A percentile compares a stretch with the other conserved stretches of the same genome.
Conservation (phyloP, 1,284 basidiomycete genomes). For the Trametes sp. region DNA sequence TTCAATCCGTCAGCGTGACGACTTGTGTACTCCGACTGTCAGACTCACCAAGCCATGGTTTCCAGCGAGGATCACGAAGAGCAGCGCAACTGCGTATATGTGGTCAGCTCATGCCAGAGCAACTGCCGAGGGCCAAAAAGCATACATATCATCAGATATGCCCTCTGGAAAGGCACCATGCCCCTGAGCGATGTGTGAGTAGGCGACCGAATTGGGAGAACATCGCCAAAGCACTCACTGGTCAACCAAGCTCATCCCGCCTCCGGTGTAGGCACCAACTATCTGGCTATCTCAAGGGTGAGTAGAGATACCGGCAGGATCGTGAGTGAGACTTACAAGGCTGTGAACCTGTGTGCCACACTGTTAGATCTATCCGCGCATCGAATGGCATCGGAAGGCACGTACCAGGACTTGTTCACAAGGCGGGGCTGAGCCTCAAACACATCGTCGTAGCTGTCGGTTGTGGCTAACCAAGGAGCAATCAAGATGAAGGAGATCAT, state of each 20-base stretch:
- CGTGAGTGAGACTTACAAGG: slow-evolving; percentile 43
- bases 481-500: slow-evolving; percentile 69
- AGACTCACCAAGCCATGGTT: slow-evolving; percentile 59
- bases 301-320: not conserved
- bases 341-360: slow-evolving; percentile 48
- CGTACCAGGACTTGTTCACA: slow-evolving; percentile 59
- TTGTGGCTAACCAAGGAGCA: slow-evolving; percentile 55
- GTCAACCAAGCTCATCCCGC: slow-evolving; percentile 62
- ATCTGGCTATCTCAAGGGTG: slow-evolving; percentile 43
- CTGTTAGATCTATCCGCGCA: not conserved
- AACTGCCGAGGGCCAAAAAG: not conserved
- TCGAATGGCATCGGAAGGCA: not conserved
- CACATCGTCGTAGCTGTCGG: slow-evolving; percentile 52
- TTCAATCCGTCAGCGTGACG: not conserved
- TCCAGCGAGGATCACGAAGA: slow-evolving; percentile 59
- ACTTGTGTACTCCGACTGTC: not conserved
- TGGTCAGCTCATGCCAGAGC: too few species aligned
- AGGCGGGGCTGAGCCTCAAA: slow-evolving; percentile 53
- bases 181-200: slow-evolving; percentile 43
- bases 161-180: slow-evolving; percentile 62
- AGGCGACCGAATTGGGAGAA: not conserved
- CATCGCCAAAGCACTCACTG: slow-evolving; percentile 42
- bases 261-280: slow-evolving; percentile 61
- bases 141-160: slow-evolving; percentile 61
- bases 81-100: slow-evolving; percentile 49